Evolutionary conservation across 257 asterid genomes (phyloP).

Genomic region (Marsdenia floribunda): DNA sequence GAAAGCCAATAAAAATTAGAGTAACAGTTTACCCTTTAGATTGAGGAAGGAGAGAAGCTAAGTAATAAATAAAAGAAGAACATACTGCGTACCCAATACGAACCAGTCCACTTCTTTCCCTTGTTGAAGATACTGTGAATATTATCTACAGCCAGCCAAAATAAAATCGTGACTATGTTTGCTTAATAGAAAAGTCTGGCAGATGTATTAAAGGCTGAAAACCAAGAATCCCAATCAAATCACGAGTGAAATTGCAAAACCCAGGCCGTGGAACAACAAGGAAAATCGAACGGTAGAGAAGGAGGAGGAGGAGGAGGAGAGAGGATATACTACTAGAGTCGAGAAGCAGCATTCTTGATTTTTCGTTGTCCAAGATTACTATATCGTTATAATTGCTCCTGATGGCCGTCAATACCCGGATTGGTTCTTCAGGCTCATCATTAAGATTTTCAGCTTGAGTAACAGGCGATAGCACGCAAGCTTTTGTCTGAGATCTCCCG

Average conservation of each 20-base stretch:
- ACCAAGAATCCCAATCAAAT: not conserved
- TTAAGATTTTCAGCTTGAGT: constrained; percentile 13
- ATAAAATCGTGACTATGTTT: not conserved
- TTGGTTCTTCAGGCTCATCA: constrained; percentile 27
- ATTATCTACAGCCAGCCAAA: constrained; percentile 43
- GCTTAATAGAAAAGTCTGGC: not conserved
- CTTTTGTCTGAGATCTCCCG: not conserved
- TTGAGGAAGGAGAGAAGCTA: not conserved
- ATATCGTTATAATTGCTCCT: constrained; percentile 46
- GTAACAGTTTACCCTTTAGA: not conserved
- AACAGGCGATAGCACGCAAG: not conserved
- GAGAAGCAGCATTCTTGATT: constrained; percentile 60
- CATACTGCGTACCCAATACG: constrained; percentile 56
- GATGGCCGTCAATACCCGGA: constrained; percentile 38
- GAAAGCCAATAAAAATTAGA: not conserved
- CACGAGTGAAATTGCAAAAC: not conserved
- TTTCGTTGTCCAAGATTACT: constrained; percentile 49
- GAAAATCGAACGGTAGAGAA: not conserved
- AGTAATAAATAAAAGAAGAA: not conserved
- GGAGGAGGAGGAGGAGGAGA: not conserved
- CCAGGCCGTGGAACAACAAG: not conserved
- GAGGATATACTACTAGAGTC: constrained; percentile 52
- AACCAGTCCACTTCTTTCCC: constrained; percentile 60
- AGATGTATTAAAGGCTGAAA: not conserved
- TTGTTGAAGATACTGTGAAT: constrained; percentile 63